phyloP scores from a whole-genome alignment of 2,329 filamentous ascomycete species.

The Arthroderma sp. region DNA sequence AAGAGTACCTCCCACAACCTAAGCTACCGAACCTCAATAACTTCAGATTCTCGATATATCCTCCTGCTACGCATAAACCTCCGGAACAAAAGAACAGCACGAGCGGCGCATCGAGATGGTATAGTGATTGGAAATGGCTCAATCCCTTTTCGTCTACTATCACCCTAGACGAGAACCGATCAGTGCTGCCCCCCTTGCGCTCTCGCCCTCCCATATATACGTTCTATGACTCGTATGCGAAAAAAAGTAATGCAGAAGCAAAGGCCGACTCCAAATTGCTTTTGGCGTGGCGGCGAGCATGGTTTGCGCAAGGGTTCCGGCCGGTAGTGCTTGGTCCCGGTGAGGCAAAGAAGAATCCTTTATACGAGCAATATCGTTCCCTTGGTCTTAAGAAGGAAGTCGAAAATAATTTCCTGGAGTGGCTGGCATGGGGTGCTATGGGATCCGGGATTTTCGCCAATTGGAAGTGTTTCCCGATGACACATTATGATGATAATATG shows the following conservation, averaged over 20 bases:
- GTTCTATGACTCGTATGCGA: slow-evolving; percentile 63
- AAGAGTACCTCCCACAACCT: slow-evolving; percentile 23
- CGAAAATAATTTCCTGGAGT: slow-evolving; percentile 61
- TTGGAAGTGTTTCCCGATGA: slow-evolving; percentile 77
- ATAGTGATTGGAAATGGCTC: slow-evolving; percentile 79
- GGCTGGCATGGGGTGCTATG: slow-evolving; percentile 91
- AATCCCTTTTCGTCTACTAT: slow-evolving; percentile 76
- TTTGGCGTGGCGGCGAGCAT: slow-evolving; percentile 78
- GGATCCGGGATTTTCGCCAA: slow-evolving; percentile 68
- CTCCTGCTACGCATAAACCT: slow-evolving; percentile 55
- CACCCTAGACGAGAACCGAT: slow-evolving; percentile 66
- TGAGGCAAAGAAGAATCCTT: slow-evolving; percentile 71
- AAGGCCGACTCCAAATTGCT: slow-evolving; percentile 68
- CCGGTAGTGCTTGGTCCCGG: slow-evolving; percentile 66
- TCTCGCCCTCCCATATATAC: slow-evolving; percentile 70
- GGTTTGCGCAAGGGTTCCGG: slow-evolving; percentile 88
- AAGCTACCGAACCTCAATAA: slow-evolving; percentile 40
- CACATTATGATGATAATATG: slow-evolving; percentile 55
- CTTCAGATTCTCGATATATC: slow-evolving; percentile 52
- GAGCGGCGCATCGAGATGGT: slow-evolving; percentile 68
- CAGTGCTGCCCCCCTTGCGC: slow-evolving; percentile 64
- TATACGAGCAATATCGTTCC: slow-evolving; percentile 57
- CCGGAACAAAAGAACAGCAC: slow-evolving; percentile 66
- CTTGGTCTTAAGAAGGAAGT: slow-evolving; percentile 45
- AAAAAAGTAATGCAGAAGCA: slow-evolving; percentile 50